Conservation (phyloP, 2,329 filamentous ascomycete genomes). For the Botrytis aclada region DNA sequence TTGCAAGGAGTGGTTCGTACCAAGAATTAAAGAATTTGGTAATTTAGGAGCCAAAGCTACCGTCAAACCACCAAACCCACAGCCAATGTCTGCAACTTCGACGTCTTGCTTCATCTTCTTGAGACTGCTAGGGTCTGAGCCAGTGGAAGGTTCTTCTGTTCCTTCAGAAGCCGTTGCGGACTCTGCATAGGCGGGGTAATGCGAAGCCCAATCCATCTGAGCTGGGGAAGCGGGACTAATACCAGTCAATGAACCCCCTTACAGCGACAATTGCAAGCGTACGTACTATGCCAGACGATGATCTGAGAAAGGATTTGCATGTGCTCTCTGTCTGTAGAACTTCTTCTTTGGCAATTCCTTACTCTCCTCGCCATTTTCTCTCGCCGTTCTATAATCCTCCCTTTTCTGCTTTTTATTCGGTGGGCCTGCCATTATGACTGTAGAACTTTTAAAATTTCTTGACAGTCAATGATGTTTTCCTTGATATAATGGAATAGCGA, state of each 20-base stretch:
- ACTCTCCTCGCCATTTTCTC: slow-evolving; percentile 46
- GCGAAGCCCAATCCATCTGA: slow-evolving; percentile 85
- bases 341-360: slow-evolving; percentile 77
- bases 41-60: slow-evolving; percentile 80
- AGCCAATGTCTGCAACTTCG: slow-evolving; percentile 94
- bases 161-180: slow-evolving; percentile 35
- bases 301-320: slow-evolving; percentile 97
- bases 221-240: slow-evolving; percentile 71
- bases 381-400: slow-evolving; percentile 59
- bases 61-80: slow-evolving; percentile 88
- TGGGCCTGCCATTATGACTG: slow-evolving; percentile 41
- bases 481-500: neutral
- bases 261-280: slow-evolving; percentile 15
- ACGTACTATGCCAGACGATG: slow-evolving; percentile 84
- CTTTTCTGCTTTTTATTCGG: slow-evolving; percentile 63
- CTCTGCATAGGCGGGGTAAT: slow-evolving; percentile 73
- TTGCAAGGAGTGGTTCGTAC: slow-evolving; percentile 46
- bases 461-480: neutral
- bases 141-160: slow-evolving; percentile 21
- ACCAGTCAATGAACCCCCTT: slow-evolving; percentile 21
- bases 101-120: slow-evolving; percentile 61
- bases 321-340: slow-evolving; percentile 92
- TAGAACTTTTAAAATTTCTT: neutral
- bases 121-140: slow-evolving; percentile 14
- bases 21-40: slow-evolving; percentile 79